These are phyloP conservation scores for Bruguiera parviflora DNA, from an alignment of 345 rosid genomes.

Conservation along the genomic window DNA sequence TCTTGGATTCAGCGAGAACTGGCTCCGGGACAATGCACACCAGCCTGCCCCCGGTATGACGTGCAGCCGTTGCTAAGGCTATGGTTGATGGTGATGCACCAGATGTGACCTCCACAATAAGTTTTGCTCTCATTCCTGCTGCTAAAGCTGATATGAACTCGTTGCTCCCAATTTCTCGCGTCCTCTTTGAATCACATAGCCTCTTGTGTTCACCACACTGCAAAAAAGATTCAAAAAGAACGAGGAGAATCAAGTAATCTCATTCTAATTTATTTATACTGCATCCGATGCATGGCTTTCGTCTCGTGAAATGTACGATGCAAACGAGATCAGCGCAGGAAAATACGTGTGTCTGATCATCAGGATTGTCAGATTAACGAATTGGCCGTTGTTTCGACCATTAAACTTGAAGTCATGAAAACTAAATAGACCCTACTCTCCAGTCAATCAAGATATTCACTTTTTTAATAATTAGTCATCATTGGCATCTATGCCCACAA, in stretches of 20 bases:
- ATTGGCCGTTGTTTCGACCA: too few species aligned
- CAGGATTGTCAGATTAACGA: too few species aligned
- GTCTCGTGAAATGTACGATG: too few species aligned
- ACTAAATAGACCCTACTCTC: too few species aligned
- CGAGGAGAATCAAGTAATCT: background rate
- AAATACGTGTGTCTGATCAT: too few species aligned
- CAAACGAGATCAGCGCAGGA: too few species aligned
- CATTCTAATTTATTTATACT: too few species aligned
- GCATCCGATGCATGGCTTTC: too few species aligned
- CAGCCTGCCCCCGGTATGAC: slow-evolving; percentile 41
- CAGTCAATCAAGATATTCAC: too few species aligned
- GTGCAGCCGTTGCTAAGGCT: slow-evolving; percentile 53
- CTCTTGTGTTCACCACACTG: slow-evolving; percentile 28
- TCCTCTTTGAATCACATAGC: slow-evolving; percentile 18
- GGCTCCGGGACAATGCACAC: slow-evolving; percentile 44
- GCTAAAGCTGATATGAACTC: slow-evolving; percentile 58
- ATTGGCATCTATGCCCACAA: too few species aligned
- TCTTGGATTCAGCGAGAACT: slow-evolving; percentile 26
- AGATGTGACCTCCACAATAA: slow-evolving; percentile 42
- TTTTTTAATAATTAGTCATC: too few species aligned
- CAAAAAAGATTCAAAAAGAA: background rate
- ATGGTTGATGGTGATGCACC: slow-evolving; percentile 38
- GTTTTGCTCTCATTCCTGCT: slow-evolving; percentile 41
- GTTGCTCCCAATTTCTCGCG: slow-evolving; percentile 36
- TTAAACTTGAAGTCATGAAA: too few species aligned